Evolutionary conservation across 257 asterid species (phyloP), one percentile per base, ranked within the genome.

Genomic region (Solanum bulbocastanum): DNA sequence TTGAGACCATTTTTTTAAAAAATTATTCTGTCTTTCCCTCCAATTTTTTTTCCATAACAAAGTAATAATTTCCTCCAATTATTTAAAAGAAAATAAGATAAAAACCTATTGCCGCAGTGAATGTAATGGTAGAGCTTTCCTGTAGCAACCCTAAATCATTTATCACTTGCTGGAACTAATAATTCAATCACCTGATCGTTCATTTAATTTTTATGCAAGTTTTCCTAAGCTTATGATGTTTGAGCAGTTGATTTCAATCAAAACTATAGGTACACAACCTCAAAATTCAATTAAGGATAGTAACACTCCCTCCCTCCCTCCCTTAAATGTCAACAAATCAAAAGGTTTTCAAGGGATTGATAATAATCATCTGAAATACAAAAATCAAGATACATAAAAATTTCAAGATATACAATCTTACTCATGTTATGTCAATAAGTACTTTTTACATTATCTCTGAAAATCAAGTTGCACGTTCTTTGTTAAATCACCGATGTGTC

Each of bases 101-200:
- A 56, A 8, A 8, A 56, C 66, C 66, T 56, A 56, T 20, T 56
- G 0, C 20, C 12, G 12, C 20, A 56, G 66, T 56, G 25, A 20
- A 56, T 56, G 25, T 7, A 56, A 52, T 52, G 25, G 22, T 15
- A 49, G 30, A 30, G 30, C 30, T 30, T 30, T 30, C 30, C 22
- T 49, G 5, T 14, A 49, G 8, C 1, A 5, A 6, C 14, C 58
- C 20, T 4, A 46, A 46, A 46, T 46, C 20, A 56, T 20, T 18
- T 56, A 56, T 56, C 11, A 56, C 4, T 56, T 56, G n/a, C 0
- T 6, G 3, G 62, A 3, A 52, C 62, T 52, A 0, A 52, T 3
- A 52, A 0, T 52, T 20, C 2, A 0, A 0, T 18, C 62, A 18
- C n/a, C 1, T 18, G n/a, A 1, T 56, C 18, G 1, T 56, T 56